Percentiles rank a stretch among this genome's conserved stretches.
Evolutionary conservation across 2,329 filamentous ascomycete species (phyloP).

Genomic region (Beauveria asiatica): DNA sequence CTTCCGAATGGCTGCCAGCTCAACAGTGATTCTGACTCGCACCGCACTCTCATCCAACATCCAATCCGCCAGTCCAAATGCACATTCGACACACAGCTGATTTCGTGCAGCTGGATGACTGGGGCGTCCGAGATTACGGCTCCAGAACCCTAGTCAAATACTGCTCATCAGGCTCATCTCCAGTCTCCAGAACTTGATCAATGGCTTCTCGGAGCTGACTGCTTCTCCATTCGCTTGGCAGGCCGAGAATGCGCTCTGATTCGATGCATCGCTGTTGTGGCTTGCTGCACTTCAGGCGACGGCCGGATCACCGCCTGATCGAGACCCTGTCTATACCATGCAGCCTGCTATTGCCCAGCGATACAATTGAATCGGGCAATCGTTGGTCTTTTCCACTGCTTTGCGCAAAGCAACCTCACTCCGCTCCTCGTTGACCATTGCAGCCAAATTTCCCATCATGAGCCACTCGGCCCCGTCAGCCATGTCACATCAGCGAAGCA

Average conservation of each 20-base stretch:
- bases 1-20: neutral
- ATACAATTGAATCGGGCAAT: neutral
- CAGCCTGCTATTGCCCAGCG: neutral
- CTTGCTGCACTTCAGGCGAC: neutral
- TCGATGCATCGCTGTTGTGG: constrained; percentile 6
- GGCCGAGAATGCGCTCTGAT: neutral
- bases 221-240: neutral
- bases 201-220: neutral
- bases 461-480: neutral
- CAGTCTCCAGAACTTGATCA: neutral
- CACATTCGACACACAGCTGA: neutral
- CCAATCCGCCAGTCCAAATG: neutral
- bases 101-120: constrained; percentile 1
- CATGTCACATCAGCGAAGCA: neutral
- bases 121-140: constrained; percentile 2
- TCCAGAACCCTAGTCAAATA: neutral
- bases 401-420: neutral
- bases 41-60: neutral
- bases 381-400: neutral
- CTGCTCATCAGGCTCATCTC: too few relatives aligned
- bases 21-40: neutral
- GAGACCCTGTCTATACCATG: neutral
- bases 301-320: neutral
- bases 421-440: neutral
- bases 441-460: neutral